These are phyloP conservation scores for Grigorovia jiainica DNA, from an alignment of 805 yeast species.

Conservation along the genomic window DNA sequence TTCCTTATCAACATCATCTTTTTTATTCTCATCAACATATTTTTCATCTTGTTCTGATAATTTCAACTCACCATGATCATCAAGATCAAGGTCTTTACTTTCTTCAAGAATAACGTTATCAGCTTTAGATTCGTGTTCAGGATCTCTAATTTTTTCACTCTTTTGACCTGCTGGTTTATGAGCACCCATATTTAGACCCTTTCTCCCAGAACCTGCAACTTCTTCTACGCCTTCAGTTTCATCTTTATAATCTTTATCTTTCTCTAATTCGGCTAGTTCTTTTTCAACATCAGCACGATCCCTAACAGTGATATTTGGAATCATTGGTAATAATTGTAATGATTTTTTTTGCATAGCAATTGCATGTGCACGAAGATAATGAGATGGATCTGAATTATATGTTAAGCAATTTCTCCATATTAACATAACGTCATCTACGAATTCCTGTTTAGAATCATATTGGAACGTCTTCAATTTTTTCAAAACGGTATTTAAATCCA, in stretches of 20 bases:
- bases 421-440: conserved; percentile 90
- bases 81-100: background rate
- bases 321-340: conserved; percentile 60
- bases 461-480: conserved; percentile 77
- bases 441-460: conserved; percentile 75
- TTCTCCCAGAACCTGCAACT: conserved; percentile 29
- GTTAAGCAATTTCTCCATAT: conserved; percentile 93
- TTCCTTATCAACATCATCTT: conserved; percentile 16
- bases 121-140: conserved; percentile 7
- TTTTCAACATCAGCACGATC: conserved; percentile 63
- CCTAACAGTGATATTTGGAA: conserved; percentile 79
- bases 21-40: conserved; percentile 6
- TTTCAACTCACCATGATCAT: too few relatives aligned
- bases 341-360: conserved; percentile 93
- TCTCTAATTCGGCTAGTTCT: conserved; percentile 42
- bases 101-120: conserved; percentile 4
- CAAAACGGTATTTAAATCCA: conserved; percentile 93
- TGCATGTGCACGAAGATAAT: conserved; percentile 84
- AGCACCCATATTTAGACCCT: conserved; percentile 30
- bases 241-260: conserved; percentile 31
- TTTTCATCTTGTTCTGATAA: conserved; percentile 19
- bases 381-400: conserved; percentile 91
- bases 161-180: conserved; percentile 20
- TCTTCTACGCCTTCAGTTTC: conserved; percentile 28
- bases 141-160: conserved; percentile 15